Conservation (phyloP, 2,329 filamentous ascomycete species). For the Aspergillus neoniger region DNA sequence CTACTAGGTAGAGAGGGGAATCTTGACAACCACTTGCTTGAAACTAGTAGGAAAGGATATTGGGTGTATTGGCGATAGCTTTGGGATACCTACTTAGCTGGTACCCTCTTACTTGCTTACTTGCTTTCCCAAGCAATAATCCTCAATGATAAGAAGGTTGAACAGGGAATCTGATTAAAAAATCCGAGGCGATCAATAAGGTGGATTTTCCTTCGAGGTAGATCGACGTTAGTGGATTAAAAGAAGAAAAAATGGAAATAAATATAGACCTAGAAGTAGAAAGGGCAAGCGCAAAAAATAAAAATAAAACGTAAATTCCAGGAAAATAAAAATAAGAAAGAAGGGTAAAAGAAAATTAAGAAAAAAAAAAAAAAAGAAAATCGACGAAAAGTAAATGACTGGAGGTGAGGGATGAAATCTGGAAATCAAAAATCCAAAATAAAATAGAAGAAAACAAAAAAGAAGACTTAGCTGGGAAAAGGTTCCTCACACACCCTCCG, state of each 20-base stretch:
- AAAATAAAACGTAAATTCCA: neutral
- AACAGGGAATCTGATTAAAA: neutral
- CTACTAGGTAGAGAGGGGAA: too few species aligned
- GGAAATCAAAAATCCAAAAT: constrained; percentile 2
- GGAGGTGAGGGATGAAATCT: constrained; percentile 5
- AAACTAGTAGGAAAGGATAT: too few species aligned
- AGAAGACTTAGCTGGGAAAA: constrained; percentile 13
- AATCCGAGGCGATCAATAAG: neutral
- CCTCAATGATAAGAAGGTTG: too few species aligned
- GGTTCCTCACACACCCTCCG: constrained; percentile 6
- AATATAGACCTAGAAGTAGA: too few species aligned
- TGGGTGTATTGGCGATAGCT: too few species aligned
- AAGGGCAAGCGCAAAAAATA: neutral
- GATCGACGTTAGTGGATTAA: neutral
- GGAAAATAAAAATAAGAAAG: neutral
- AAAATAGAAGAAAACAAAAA: constrained; percentile 13
- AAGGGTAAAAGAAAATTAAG: neutral
- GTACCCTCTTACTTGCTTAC: too few species aligned
- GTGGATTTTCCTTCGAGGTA: neutral
- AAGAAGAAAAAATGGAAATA: neutral
- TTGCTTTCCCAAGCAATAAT: too few species aligned
- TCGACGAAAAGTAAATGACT: constrained; percentile 10
- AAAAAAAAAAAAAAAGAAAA: neutral
- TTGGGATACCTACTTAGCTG: too few species aligned
- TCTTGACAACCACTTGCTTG: too few species aligned